A percentile compares a stretch with the other conserved stretches of the same genome.
These are phyloP conservation scores for Picochlorum costavermella DNA, from an alignment of 139 green algal genomes.

Conservation along the genomic window DNA sequence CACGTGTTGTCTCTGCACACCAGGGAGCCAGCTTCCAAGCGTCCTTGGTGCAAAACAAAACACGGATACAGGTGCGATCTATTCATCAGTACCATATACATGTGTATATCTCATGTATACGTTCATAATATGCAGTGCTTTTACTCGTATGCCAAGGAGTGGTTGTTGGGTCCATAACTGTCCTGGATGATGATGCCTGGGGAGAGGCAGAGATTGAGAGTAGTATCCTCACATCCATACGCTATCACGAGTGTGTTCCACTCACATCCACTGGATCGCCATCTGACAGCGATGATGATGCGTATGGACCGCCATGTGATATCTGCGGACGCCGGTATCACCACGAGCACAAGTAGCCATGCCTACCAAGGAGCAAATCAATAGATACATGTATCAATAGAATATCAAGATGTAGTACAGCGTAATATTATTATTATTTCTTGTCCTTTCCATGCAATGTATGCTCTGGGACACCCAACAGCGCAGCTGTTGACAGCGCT, in stretches of 20 bases:
- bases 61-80: too few species aligned
- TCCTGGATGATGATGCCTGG: slow-evolving; percentile 2
- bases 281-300: background rate
- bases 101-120: background rate
- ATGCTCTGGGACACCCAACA: slow-evolving; percentile 13
- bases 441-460: background rate
- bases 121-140: background rate
- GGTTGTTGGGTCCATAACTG: background rate
- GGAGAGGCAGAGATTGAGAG: background rate
- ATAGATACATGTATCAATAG: too few species aligned
- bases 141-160: background rate
- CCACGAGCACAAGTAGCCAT: background rate
- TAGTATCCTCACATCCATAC: slow-evolving; percentile 1
- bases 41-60: too few species aligned
- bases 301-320: background rate
- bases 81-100: too few species aligned
- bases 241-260: background rate
- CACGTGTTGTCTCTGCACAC: too few species aligned
- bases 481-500: slow-evolving; percentile 23
- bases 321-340: background rate
- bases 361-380: background rate
- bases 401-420: too few species aligned
- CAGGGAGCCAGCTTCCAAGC: too few species aligned
- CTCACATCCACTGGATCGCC: background rate
- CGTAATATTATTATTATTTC: too few species aligned